phyloP scores from a whole-genome alignment of 768 basidiomycete genomes.

The Termitomyces sp. region DNA sequence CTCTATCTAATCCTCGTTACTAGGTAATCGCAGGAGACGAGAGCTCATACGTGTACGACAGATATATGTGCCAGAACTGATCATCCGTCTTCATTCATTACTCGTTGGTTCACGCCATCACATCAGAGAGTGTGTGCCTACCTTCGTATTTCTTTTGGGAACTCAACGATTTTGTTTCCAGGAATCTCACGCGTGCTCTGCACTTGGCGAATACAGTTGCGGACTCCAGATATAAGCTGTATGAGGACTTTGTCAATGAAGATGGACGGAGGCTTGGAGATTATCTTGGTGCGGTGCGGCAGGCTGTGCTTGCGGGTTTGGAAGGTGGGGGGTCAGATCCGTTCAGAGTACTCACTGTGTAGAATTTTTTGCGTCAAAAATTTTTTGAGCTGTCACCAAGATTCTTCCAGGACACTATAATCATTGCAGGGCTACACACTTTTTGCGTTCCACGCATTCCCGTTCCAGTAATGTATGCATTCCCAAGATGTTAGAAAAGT shows the following conservation, averaged over 20 bases:
- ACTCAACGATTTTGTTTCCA: slow-evolving; percentile 21
- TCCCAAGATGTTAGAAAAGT: no score
- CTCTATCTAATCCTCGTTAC: no score
- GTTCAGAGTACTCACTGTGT: slow-evolving; percentile 38
- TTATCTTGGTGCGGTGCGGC: slow-evolving; percentile 70
- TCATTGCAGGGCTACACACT: neutral
- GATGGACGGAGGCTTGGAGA: slow-evolving; percentile 58
- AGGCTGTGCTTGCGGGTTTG: slow-evolving; percentile 65
- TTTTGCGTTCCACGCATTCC: no score
- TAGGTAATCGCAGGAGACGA: no score
- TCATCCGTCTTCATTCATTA: slow-evolving; percentile 66
- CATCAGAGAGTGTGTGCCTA: slow-evolving; percentile 64
- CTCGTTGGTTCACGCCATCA: slow-evolving; percentile 58
- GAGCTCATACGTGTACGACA: no score
- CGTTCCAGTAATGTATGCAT: no score
- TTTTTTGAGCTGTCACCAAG: no score
- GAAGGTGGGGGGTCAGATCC: slow-evolving; percentile 78
- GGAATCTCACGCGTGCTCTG: slow-evolving; percentile 72
- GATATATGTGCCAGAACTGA: no score
- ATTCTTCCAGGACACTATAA: no score
- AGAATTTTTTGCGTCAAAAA: neutral
- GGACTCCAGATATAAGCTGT: slow-evolving; percentile 79
- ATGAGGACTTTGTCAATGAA: slow-evolving; percentile 73
- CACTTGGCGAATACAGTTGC: slow-evolving; percentile 82
- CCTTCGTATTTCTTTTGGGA: neutral